These are phyloP conservation scores for Prunus fruticosa DNA, from an alignment of 306 rosid genomes.

Conservation along the genomic window DNA sequence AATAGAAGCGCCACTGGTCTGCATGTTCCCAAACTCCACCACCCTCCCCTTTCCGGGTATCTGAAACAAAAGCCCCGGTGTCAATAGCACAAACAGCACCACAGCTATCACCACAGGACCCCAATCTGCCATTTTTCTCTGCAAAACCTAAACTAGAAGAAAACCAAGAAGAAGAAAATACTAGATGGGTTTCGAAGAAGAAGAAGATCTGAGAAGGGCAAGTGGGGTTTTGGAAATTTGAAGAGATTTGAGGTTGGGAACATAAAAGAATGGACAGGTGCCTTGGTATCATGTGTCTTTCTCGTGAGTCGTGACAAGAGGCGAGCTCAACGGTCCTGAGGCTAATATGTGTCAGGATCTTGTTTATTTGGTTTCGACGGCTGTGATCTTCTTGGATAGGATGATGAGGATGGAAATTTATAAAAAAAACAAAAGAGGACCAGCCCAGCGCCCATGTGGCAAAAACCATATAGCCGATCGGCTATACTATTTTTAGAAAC, in stretches of 20 bases:
- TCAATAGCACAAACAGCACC: slow-evolving; percentile 62
- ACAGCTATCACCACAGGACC: slow-evolving; percentile 79
- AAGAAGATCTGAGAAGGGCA: slow-evolving; percentile 7
- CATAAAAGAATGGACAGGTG: background rate
- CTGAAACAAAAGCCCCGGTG: slow-evolving; percentile 76
- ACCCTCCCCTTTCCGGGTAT: slow-evolving; percentile 50
- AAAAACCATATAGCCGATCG: too few species aligned
- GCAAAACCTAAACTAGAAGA: background rate
- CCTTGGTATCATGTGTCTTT: background rate
- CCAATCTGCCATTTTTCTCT: slow-evolving; percentile 70
- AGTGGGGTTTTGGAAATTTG: background rate
- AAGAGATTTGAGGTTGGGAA: background rate
- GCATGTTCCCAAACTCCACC: slow-evolving; percentile 73
- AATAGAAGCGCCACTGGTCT: slow-evolving; percentile 71
- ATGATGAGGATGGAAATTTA: background rate
- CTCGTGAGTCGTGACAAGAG: slow-evolving; percentile 1
- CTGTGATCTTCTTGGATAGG: background rate
- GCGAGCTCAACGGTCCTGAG: background rate
- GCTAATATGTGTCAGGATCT: background rate
- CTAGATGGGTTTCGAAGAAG: background rate
- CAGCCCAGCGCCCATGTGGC: too few species aligned
- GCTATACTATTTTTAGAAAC: too few species aligned
- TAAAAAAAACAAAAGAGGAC: too few species aligned
- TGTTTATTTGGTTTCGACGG: slow-evolving; percentile 27
- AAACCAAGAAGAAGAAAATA: too few species aligned